Evolutionary conservation across 768 basidiomycete genomes (phyloP).

Genomic region (Naganishia vaughanmartiniae): DNA sequence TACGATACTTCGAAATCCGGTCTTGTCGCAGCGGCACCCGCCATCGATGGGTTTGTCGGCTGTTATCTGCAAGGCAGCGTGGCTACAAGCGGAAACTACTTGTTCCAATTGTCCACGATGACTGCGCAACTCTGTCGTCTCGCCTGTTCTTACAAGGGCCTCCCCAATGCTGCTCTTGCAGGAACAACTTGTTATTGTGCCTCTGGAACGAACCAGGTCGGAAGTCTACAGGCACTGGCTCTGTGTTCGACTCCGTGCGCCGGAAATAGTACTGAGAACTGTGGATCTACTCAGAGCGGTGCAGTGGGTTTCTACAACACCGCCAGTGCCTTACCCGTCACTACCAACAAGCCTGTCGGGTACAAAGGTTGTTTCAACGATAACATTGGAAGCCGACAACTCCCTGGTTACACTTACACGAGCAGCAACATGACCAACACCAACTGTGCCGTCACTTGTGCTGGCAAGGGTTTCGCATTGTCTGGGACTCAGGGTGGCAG

Average conservation of each 20-base stretch:
- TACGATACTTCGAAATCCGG: constrained; percentile 39
- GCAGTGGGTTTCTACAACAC: constrained; percentile 12
- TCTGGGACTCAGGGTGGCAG: constrained; percentile 32
- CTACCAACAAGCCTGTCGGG: constrained; percentile 26
- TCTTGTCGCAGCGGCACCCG: constrained; percentile 21
- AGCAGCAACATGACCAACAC: constrained; percentile 37
- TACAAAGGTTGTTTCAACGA: constrained; percentile 36
- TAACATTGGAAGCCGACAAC: constrained; percentile 19
- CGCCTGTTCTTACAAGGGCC: constrained; percentile 38
- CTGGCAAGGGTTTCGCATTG: constrained; percentile 19
- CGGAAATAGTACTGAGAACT: constrained; percentile 36
- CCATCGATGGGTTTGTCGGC: constrained; percentile 36
- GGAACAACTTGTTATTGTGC: constrained; percentile 43
- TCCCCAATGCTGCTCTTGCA: constrained; percentile 36
- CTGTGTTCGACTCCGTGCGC: constrained; percentile 10
- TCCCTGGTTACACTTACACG: constrained; percentile 34
- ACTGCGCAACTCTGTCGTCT: constrained; percentile 42
- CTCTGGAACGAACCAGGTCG: neutral
- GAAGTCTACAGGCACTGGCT: constrained; percentile 10
- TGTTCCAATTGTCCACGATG: constrained; percentile 1
- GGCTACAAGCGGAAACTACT: constrained; percentile 9
- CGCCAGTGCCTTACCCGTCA: neutral
- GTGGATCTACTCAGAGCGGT: constrained; percentile 29
- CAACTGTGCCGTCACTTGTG: constrained; percentile 19
- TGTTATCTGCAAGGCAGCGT: constrained; percentile 32